Base-by-base conservation (phyloP, 1,284 basidiomycete genomes). In the Fomes fomentarius region DNA sequence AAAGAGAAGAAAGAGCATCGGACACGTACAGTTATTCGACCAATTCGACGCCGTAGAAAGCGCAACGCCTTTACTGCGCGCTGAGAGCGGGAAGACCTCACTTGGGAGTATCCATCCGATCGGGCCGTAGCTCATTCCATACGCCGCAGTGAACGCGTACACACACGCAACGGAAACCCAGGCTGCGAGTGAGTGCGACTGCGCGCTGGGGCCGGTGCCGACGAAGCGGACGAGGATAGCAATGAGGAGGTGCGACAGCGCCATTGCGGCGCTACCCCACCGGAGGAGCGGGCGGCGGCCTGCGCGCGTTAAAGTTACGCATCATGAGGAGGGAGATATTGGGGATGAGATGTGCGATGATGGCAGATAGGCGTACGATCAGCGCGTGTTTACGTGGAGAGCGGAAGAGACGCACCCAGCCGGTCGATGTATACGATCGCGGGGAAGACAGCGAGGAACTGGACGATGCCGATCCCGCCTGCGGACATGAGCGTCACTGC, bases 61-160 rank as follows among this genome's bases (percentile, higher is more conserved):
- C 21, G 90, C 83, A 5, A 94, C 91, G 57, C 93, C 94, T 68
- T 87, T 87, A 59, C 91, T 87, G 65, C 93, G 80, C 71, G 94
- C 84, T 8, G 91, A 89, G n/a, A 93, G 76, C 5, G 94, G 89
- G 71, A 95, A 94, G 21, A 96, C 87, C 71, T 93, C 91, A 60
- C 82, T 85, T 0, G 89, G 86, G 1, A 93, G 77, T 1, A 93
- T 83, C 91, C 93, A 96, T 11, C 87, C 90, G 60, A 93, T 83
- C 1, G 94, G 94, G 1, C 93, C 93, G 67, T 91, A 87, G 34
- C 89, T 92, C 39, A 86, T 73, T 2, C 93, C 92, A 68, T 94
- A 96, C 24, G 88, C 86, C 52, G 83, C 84, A 25, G 92, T 94
- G 74, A 93, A 95, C 10, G 80, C 65, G 68, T 92, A 93, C 41